Evolutionary conservation across 2,329 filamentous ascomycete genomes (phyloP), one percentile per base, ranked within the genome.

Genomic region (Sclerotinia spermophila): DNA sequence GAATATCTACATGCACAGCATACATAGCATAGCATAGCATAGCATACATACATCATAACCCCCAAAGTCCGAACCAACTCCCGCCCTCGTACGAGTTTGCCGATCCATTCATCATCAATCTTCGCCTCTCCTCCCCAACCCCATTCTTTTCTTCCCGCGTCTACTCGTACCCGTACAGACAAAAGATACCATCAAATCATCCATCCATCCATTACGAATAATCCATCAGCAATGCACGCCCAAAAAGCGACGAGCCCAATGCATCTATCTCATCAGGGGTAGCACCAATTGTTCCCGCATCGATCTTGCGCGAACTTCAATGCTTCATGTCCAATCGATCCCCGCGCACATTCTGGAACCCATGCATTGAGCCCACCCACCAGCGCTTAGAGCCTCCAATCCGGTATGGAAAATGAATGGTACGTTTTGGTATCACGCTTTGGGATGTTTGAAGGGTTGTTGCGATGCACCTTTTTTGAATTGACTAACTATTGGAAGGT

Each of bases 351-450:
- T n/a, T n/a, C n/a, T n/a, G n/a, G n/a, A 17, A 24, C 27, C 11
- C 21, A 30, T 35, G 38, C 40, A n/a, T 42, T 42, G 19, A 6
- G 17, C 3, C n/a, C 58, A 30, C 30, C 60, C 40, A 45, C 42
- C 56, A 33, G 60, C 60, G 60, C 60, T 62, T 62, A 62, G 40
- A 62, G 42, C 19, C n/a, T 62, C 60, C 60, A 62, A 62, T 62
- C 60, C 19, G 17, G 1, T 40, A 40, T 11, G 38, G 38, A 10
- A 27, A 38, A 60, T 60, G 38, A 38, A 60, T 60, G 38, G 1
- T 27, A 1, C n/a, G 4, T 27, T 30, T 11, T 10, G 30, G 55
- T 58, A 38, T 58, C 55, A 58, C 38, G 58, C 38, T 5, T n/a
- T 1, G 55, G 7, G 55, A 17, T 51, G n/a, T 8, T 17, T 1